These are phyloP conservation scores for Yamadazyma aaseri DNA, from an alignment of 1,139 yeast genomes.

Conservation along the genomic window DNA sequence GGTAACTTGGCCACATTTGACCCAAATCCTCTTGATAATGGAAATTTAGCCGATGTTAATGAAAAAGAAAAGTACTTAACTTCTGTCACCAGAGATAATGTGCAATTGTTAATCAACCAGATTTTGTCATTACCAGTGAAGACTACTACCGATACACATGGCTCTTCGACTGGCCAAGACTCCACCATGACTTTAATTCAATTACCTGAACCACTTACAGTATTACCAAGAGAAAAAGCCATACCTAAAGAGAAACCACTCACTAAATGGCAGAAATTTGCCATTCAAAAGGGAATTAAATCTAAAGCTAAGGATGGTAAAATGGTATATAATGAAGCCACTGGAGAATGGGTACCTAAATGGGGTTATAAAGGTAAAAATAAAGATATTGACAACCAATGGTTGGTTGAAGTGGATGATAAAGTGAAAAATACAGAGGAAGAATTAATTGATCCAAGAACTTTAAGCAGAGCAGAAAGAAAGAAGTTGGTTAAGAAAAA, in stretches of 20 bases:
- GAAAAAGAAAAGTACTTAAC: conserved; percentile 65
- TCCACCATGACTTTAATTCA: conserved; percentile 79
- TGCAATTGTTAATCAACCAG: conserved; percentile 87
- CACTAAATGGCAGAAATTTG: conserved; percentile 97
- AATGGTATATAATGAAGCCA: conserved; percentile 83
- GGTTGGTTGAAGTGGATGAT: conserved; percentile 95
- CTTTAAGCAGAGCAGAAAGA: conserved; percentile 76
- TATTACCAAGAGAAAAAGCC: conserved; percentile 92
- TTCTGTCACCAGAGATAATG: conserved; percentile 84
- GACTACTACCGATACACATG: conserved; percentile 73
- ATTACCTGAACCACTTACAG: conserved; percentile 81
- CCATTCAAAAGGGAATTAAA: conserved; percentile 91
- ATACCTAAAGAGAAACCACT: conserved; percentile 89
- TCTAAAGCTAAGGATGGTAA: conserved; percentile 90
- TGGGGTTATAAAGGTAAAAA: conserved; percentile 98
- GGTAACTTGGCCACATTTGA: conserved; percentile 90
- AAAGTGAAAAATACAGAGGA: conserved; percentile 61
- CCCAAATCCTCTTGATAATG: conserved; percentile 72
- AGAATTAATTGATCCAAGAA: conserved; percentile 85
- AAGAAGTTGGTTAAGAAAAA: conserved; percentile 84
- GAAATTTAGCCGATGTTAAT: conserved; percentile 47
- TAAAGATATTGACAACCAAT: conserved; percentile 82
- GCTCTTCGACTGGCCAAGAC: conserved; percentile 60
- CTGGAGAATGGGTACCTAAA: conserved; percentile 94
- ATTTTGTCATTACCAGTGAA: conserved; percentile 84